Evolutionary conservation across 1,284 basidiomycete species (phyloP).

Genomic region (Austroboletus olivaceoglutinosus): DNA sequence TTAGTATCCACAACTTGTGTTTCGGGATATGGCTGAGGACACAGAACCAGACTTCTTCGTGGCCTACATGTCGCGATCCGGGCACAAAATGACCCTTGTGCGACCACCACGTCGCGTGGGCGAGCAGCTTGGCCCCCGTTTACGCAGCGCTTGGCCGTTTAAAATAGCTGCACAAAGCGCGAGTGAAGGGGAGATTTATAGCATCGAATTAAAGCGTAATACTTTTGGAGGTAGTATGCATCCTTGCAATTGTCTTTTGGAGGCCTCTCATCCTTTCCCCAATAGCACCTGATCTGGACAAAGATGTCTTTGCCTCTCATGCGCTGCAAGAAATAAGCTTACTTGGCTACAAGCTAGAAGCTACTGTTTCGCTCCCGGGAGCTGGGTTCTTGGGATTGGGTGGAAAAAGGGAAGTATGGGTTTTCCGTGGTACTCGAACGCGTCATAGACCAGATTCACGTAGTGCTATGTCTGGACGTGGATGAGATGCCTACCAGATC

Average conservation of each 20-base stretch:
- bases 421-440: conserved; percentile 38
- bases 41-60: conserved; percentile 55
- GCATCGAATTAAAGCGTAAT: conserved; percentile 47
- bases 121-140: conserved; percentile 44
- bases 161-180: conserved; percentile 49
- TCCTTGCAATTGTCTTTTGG: conserved; percentile 21
- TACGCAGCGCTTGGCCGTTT: conserved; percentile 48
- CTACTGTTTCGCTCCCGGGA: conserved; percentile 44
- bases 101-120: conserved; percentile 55
- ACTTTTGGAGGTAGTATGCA: conserved; percentile 38
- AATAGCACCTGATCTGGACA: conserved; percentile 39
- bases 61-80: conserved; percentile 56
- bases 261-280: conserved; percentile 11
- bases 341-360: conserved; percentile 46
- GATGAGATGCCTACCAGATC: conserved; percentile 7
- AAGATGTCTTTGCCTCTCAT: conserved; percentile 41
- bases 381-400: conserved; percentile 41
- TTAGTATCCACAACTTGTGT: conserved; percentile 61
- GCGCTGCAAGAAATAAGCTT: conserved; percentile 42
- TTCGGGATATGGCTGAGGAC: conserved; percentile 49
- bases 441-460: conserved; percentile 35
- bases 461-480: conserved; percentile 23
- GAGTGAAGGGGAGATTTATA: conserved; percentile 48
- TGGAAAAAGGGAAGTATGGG: conserved; percentile 48
- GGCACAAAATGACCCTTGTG: conserved; percentile 55